Evolutionary conservation across 2,329 filamentous ascomycete genomes (phyloP).

Genomic region (Cercospora berteroae): DNA sequence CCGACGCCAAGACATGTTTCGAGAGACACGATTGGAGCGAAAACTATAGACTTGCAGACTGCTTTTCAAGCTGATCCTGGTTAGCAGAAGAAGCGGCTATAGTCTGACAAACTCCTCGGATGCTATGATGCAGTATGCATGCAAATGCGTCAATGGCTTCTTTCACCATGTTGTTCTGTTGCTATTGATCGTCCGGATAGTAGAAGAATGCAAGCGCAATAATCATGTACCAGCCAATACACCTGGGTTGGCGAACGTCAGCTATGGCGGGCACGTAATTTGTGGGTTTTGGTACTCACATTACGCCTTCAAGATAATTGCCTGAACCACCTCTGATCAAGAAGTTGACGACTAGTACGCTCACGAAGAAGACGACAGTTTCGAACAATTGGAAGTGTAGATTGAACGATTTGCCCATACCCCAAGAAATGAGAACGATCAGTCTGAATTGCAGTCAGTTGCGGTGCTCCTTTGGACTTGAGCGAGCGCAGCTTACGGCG

Average conservation of each 20-base stretch:
- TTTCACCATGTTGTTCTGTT: not conserved
- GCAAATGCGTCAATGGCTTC: not conserved
- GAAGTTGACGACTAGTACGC: conserved; percentile 83
- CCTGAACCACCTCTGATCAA: conserved; percentile 78
- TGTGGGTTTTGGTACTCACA: conserved; percentile 35
- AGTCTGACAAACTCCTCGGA: not conserved
- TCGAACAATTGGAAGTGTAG: conserved; percentile 87
- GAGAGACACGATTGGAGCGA: conserved; percentile 6
- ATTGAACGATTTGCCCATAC: conserved; percentile 54
- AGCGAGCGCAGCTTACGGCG: conserved; percentile 39
- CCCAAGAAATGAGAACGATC: conserved; percentile 56
- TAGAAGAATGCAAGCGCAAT: conserved; percentile 61
- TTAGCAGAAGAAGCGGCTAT: not conserved
- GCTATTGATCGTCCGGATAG: conserved; percentile 44
- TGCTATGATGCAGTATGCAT: not conserved
- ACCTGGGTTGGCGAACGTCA: not conserved
- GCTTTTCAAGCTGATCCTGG: not conserved
- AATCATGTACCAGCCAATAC: conserved; percentile 55
- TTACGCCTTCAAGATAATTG: conserved; percentile 79
- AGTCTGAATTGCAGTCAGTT: conserved; percentile 24
- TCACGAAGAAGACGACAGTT: conserved; percentile 80
- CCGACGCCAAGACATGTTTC: conserved; percentile 2
- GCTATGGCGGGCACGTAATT: not conserved
- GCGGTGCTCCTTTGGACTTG: not conserved
- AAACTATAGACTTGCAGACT: not conserved